Base-by-base conservation (phyloP, 768 basidiomycete species). In the Sporobolomyces pararoseus region DNA sequence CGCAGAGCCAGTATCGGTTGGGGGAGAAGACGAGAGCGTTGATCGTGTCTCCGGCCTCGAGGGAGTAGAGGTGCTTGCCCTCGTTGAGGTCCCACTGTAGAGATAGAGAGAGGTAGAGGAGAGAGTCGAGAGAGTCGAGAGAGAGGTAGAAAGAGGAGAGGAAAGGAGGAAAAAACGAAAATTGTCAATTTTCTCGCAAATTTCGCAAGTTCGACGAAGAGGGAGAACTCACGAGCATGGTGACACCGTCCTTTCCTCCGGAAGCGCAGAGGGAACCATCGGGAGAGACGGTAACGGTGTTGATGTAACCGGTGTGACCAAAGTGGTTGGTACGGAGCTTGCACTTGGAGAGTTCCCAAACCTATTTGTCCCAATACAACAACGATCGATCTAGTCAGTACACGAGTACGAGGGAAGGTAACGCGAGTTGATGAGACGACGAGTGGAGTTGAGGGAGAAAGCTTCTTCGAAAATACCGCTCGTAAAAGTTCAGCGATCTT, bases 261-360 rank as follows among this genome's bases (percentile, higher is more conserved):
- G 96, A 98, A 55, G 96, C 96, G 76, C 95, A 94, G 78, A 99
- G 87, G 31, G 96, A 99, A 74, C 96, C 96, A 79, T 99, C 96
- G 62, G 96, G 96, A 44, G 96, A 99, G 70, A 99, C 94, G 69
- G 96, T 93, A 79, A 99, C 83, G 77, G 95, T 93, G 85, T 93
- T 97, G 82, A 99, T 93, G 85, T 97, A 98, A 73, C 95, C 96
- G 59, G 90, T 95, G 85, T 99, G 96, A 75, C 96, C 96, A 80
- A 91, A 91, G 85, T 99, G 96, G 86, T 98, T 98, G 82, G 96
- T 98, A 86, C 93, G 92, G 81, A 99, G 86, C 84, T 99, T 98
- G 88, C 97, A 98, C 83, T 97, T 96, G 81, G 90, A 90, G 70
- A 98, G 88, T 81, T 99, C 96, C 96, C 96, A 99, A 76, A 99